These are phyloP conservation scores for Lolium multiflorum DNA, from an alignment of 176 grass and related monocot species.

Conservation along the genomic window DNA sequence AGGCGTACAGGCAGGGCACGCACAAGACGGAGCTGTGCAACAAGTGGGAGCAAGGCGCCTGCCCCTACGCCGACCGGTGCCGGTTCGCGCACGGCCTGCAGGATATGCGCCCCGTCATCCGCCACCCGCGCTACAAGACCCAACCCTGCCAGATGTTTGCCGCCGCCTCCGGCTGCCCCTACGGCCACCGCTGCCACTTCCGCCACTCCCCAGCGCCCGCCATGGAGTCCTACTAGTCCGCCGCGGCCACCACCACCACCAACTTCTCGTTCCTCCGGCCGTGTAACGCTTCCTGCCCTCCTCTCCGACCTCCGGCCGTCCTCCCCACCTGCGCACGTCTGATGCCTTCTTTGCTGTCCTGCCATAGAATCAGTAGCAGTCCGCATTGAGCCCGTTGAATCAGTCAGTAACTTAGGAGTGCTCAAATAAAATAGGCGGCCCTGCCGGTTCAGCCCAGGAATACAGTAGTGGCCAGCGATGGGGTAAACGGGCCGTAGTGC, in stretches of 20 bases:
- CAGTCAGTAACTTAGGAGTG: neutral
- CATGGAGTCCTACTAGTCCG: slow-evolving; percentile 29
- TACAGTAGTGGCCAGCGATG: neutral
- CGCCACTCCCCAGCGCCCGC: slow-evolving; percentile 48
- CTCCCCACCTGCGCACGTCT: slow-evolving; percentile 2
- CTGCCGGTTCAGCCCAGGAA: neutral
- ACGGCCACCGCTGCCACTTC: slow-evolving; percentile 90
- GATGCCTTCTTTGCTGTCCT: neutral
- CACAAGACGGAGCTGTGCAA: slow-evolving; percentile 92
- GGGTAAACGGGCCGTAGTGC: neutral
- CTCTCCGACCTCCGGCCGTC: neutral
- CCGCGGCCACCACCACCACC: neutral
- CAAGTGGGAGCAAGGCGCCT: slow-evolving; percentile 68
- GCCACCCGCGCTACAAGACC: slow-evolving; percentile 92
- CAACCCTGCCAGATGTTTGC: slow-evolving; percentile 66
- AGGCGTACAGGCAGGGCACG: slow-evolving; percentile 68
- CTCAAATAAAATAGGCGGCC: neutral
- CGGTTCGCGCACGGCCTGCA: slow-evolving; percentile 78
- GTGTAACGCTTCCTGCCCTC: neutral
- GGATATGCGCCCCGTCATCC: slow-evolving; percentile 83
- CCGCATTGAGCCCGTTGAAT: neutral
- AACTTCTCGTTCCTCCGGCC: slow-evolving; percentile 5
- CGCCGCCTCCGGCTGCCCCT: slow-evolving; percentile 64
- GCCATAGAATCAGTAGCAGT: slow-evolving; percentile 14
- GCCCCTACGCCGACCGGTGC: slow-evolving; percentile 68